Evolutionary conservation across 208 protist genomes (phyloP).

Genomic region (Angomonas ambiguus): DNA sequence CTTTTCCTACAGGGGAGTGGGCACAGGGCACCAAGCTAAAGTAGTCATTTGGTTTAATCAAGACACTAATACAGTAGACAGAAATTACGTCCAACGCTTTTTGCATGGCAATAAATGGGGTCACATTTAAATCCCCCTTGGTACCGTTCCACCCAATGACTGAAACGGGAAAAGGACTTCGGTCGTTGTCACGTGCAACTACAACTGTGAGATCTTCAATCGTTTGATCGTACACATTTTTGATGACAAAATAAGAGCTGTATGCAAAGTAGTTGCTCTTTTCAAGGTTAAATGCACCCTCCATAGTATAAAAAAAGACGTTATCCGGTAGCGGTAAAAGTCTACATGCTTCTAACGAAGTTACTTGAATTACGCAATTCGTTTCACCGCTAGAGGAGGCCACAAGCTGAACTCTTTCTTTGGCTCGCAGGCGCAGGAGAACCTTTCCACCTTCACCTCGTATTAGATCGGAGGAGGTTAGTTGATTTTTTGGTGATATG

Average conservation of each 20-base stretch:
- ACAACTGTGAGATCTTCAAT: not conserved
- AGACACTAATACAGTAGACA: not conserved
- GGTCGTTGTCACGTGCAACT: not conserved
- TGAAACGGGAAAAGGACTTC: constrained; percentile 20
- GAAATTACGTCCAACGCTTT: not conserved
- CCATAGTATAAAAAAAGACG: not conserved
- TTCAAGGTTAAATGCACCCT: not conserved
- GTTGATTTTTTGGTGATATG: constrained; percentile 38
- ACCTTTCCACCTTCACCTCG: constrained; percentile 14
- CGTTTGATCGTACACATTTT: not conserved
- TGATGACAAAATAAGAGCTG: not conserved
- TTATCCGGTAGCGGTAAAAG: not conserved
- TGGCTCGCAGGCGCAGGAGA: constrained; percentile 30
- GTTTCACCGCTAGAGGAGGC: constrained; percentile 29
- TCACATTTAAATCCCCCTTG: not conserved
- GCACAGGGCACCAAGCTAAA: not conserved
- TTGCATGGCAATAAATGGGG: not conserved
- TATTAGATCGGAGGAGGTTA: constrained; percentile 30
- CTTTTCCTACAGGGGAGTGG: not conserved
- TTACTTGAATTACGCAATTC: constrained; percentile 16
- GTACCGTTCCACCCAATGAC: constrained; percentile 20
- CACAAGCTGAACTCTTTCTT: constrained; percentile 46
- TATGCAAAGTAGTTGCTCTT: not conserved
- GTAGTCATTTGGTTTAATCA: not conserved
- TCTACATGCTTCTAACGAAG: constrained; percentile 16